These are phyloP conservation scores for Zygosaccharomyces pseudobailii DNA, from an alignment of 1,139 yeast species.

Conservation along the genomic window DNA sequence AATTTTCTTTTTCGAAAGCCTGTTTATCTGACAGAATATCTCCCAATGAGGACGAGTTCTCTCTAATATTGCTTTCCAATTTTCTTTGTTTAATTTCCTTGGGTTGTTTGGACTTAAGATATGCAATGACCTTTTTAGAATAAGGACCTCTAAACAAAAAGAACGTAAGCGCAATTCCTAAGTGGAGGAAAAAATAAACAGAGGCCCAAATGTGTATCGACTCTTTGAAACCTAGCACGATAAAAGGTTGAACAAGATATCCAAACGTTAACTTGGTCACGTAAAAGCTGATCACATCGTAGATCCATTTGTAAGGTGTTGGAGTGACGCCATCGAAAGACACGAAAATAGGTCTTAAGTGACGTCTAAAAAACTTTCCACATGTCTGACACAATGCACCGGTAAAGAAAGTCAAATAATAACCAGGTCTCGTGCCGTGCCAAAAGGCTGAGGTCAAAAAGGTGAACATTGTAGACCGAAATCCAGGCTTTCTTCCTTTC, in stretches of 20 bases:
- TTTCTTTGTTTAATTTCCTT: constrained; percentile 36
- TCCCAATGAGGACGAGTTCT: constrained; percentile 25
- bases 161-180: constrained; percentile 49
- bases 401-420: constrained; percentile 79
- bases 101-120: constrained; percentile 35
- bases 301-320: constrained; percentile 49
- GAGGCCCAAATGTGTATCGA: constrained; percentile 70
- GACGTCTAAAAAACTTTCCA: constrained; percentile 73
- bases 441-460: constrained; percentile 91
- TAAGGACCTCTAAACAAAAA: constrained; percentile 68
- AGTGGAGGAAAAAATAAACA: constrained; percentile 64
- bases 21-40: constrained; percentile 42
- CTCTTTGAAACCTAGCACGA: constrained; percentile 58
- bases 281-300: constrained; percentile 63
- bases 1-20: constrained; percentile 40
- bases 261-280: constrained; percentile 80
- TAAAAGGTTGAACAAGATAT: constrained; percentile 78
- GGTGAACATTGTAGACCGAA: constrained; percentile 77
- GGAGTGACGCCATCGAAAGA: constrained; percentile 65
- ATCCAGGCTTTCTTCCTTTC: constrained; percentile 76
- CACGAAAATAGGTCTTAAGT: constrained; percentile 80
- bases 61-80: constrained; percentile 24
- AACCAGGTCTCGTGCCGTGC: constrained; percentile 98
- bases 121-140: constrained; percentile 41
- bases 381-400: constrained; percentile 86